Evolutionary conservation across 257 asterid genomes (phyloP).

Genomic region (Solanum pimpinellifolium): DNA sequence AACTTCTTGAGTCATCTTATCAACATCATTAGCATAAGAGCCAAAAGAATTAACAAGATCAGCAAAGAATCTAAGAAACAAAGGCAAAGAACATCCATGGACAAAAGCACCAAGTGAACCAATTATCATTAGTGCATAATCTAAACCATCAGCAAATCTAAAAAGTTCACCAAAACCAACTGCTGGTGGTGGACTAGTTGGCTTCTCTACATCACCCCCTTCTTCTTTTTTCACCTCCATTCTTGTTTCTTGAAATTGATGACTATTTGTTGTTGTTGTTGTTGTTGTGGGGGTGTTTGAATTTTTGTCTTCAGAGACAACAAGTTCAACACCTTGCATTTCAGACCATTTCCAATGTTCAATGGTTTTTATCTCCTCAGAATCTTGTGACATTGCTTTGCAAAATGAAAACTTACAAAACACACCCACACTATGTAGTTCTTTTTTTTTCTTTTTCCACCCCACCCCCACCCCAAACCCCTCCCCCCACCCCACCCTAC

Average conservation of each 20-base stretch:
- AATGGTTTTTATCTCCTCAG: constrained; percentile 43
- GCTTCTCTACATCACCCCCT: constrained; percentile 29
- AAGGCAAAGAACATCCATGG: constrained; percentile 88
- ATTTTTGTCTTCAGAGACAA: constrained; percentile 12
- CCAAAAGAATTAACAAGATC: constrained; percentile 99
- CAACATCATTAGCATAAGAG: constrained; percentile 75
- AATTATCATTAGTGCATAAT: constrained; percentile 59
- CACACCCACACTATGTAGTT: not conserved
- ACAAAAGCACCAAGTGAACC: constrained; percentile 91
- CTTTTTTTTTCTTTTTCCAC: not conserved
- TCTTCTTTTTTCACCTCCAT: constrained; percentile 37
- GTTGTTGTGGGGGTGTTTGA: not conserved
- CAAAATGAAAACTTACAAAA: constrained; percentile 4
- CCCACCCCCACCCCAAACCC: not conserved
- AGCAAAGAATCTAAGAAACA: constrained; percentile 94
- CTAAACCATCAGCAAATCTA: constrained; percentile 88
- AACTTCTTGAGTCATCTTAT: constrained; percentile 94
- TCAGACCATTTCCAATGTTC: constrained; percentile 84
- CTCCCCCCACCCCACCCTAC: not conserved
- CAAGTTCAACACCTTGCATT: constrained; percentile 65
- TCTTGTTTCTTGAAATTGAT: not conserved
- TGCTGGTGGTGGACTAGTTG: constrained; percentile 34
- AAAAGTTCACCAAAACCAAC: constrained; percentile 56
- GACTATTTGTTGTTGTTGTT: not conserved
- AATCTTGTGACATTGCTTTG: constrained; percentile 49